Base-by-base conservation (phyloP, 2,329 filamentous ascomycete species). In the Aureobasidium lini region DNA sequence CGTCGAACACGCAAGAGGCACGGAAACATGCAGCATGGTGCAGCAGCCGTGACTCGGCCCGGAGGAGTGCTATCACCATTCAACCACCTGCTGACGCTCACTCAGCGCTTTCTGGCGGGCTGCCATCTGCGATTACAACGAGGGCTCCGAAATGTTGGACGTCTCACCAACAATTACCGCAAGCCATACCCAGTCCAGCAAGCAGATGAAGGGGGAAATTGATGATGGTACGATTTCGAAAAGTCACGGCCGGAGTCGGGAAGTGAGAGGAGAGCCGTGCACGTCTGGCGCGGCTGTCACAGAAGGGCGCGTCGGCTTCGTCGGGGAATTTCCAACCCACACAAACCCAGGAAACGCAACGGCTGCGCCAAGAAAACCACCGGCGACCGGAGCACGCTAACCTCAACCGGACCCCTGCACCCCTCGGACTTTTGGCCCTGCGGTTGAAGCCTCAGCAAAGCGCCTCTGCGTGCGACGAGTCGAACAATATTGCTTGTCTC, bases 401-500 rank as follows among this genome's bases (percentile, higher is more conserved):
- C 34, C 54, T 48, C 56, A 59, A 58, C 56, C 44, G 56, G 54
- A 48, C 52, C 52, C 52, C 52, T 56, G 40, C 53, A 47, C 53
- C 32, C 34, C 53, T 50, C 57, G 57, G 57, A 59, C 57, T 59
- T 59, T 52, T 59, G 57, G 53, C 47, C 36, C 57, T 60, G 57
- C 57, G 48, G 57, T 61, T 61, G 59, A 61, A 61, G 59, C 59
- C 50, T 61, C 52, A 61, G 52, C 57, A 60, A 46, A 52, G 53
- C 40, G 48, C 48, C 48, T 34, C n/a, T 47, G 43, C 56, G 29
- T 59, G 40, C 58, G 49, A 48, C 49, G 18, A 43, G 42, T 54
- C 49, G 57, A 56, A 34, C 47, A 60, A 47, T 54, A 60, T 56
- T 60, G 49, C 49, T 46, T 11, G n/a, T 43, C 37, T 34, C 48